Evolutionary conservation across 805 yeast genomes (phyloP).

Genomic region (Suhomyces xylopsoci): DNA sequence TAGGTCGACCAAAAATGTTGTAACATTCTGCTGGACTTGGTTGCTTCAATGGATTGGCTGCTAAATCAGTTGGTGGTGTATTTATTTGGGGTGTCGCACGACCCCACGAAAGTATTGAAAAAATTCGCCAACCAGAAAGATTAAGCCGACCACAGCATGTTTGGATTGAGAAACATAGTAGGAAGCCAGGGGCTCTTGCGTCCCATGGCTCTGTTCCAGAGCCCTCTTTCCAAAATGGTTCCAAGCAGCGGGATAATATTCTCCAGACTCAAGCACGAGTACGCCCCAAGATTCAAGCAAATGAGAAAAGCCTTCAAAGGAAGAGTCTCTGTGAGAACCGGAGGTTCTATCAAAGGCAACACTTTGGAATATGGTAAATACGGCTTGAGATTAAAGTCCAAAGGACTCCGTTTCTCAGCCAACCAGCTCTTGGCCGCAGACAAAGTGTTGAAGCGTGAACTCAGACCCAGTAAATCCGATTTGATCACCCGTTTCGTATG

Average conservation of each 20-base stretch:
- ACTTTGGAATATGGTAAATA: constrained; percentile 75
- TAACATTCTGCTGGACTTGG: too few relatives aligned
- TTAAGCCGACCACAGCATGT: constrained; percentile 3
- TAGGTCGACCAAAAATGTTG: background rate
- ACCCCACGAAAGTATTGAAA: background rate
- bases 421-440: constrained; percentile 90
- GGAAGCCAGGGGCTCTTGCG: constrained; percentile 2
- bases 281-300: constrained; percentile 71
- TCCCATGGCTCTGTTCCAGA: background rate
- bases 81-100: background rate
- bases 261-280: constrained; percentile 59
- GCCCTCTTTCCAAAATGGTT: background rate
- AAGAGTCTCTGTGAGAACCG: constrained; percentile 88
- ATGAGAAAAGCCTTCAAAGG: constrained; percentile 86
- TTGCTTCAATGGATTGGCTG: background rate
- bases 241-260: constrained; percentile 1
- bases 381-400: constrained; percentile 85
- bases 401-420: constrained; percentile 82
- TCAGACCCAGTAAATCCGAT: constrained; percentile 73
- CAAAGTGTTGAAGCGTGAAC: constrained; percentile 74
- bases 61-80: background rate
- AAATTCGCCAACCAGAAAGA: background rate
- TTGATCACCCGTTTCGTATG: constrained; percentile 80
- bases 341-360: constrained; percentile 90
- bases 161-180: constrained; percentile 10